Conservation (phyloP, 176 grass and related monocot species). For the Otatea glauca region DNA sequence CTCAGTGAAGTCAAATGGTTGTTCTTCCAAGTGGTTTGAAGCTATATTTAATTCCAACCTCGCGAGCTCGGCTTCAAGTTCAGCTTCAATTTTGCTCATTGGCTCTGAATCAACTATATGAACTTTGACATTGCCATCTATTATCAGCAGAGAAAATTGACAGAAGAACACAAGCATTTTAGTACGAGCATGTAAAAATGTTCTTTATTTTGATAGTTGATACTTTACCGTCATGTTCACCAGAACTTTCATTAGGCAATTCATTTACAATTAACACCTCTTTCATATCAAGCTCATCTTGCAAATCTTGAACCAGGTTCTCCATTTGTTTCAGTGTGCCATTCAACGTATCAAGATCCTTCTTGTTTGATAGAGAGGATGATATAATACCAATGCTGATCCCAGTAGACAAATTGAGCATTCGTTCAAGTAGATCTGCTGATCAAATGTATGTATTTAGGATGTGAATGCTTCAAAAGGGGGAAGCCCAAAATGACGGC, state of each 20-base stretch:
- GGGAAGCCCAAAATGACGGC: neutral
- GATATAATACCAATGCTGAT: slow-evolving; percentile 72
- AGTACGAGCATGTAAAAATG: slow-evolving; percentile 11
- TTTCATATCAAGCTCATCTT: slow-evolving; percentile 95
- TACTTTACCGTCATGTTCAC: slow-evolving; percentile 39
- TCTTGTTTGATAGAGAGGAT: slow-evolving; percentile 71
- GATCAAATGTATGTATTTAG: slow-evolving; percentile 39
- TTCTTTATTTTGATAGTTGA: neutral
- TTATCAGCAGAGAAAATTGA: slow-evolving; percentile 39
- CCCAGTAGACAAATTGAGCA: slow-evolving; percentile 65
- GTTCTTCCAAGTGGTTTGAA: slow-evolving; percentile 51
- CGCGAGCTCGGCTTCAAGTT: slow-evolving; percentile 90
- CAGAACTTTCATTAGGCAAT: slow-evolving; percentile 57
- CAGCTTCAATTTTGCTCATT: slow-evolving; percentile 95
- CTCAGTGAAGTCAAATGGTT: slow-evolving; percentile 57
- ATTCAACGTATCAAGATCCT: slow-evolving; percentile 70
- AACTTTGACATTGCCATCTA: slow-evolving; percentile 42
- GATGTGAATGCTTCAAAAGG: slow-evolving; percentile 29
- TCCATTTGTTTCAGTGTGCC: slow-evolving; percentile 67
- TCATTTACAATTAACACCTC: slow-evolving; percentile 83
- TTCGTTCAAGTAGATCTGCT: slow-evolving; percentile 62
- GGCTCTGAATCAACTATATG: slow-evolving; percentile 41
- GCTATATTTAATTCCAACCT: slow-evolving; percentile 81
- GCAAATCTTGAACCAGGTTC: slow-evolving; percentile 94
- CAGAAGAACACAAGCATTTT: slow-evolving; percentile 12